phyloP scores from a whole-genome alignment of 192 early-diverging fungal genomes.

The Cladochytrium replicatum region DNA sequence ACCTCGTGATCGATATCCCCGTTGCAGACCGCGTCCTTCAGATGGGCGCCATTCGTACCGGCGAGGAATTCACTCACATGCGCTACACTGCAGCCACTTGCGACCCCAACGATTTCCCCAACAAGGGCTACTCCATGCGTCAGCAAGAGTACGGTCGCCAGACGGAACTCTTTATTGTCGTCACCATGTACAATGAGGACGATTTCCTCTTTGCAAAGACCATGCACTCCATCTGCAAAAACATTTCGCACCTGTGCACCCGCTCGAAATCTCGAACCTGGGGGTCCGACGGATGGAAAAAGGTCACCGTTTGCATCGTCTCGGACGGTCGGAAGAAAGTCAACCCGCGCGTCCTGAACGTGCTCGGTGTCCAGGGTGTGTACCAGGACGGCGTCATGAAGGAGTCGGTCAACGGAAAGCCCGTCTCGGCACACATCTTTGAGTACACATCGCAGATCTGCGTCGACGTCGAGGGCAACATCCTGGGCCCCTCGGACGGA shows the following conservation, averaged over 20 bases:
- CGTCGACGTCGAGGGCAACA: constrained; percentile 53
- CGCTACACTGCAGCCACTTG: constrained; percentile 65
- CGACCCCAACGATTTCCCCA: constrained; percentile 48
- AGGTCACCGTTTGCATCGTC: constrained; percentile 87
- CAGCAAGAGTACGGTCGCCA: constrained; percentile 55
- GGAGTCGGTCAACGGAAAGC: constrained; percentile 54
- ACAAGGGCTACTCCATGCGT: constrained; percentile 67
- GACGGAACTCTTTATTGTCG: constrained; percentile 85
- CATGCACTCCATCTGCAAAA: constrained; percentile 78
- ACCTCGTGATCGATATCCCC: constrained; percentile 21
- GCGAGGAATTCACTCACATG: constrained; percentile 75
- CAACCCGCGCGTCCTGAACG: constrained; percentile 62
- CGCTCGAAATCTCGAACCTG: constrained; percentile 66
- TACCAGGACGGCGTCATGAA: constrained; percentile 46
- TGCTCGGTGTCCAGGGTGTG: constrained; percentile 71
- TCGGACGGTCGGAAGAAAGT: constrained; percentile 81
- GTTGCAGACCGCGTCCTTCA: constrained; percentile 14
- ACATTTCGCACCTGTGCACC: constrained; percentile 81
- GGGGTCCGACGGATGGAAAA: constrained; percentile 82
- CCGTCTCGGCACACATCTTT: constrained; percentile 75
- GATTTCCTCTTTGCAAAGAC: constrained; percentile 82
- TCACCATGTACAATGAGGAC: constrained; percentile 89
- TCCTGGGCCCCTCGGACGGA: constrained; percentile 55
- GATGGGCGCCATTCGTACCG: constrained; percentile 34
- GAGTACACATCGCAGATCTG: constrained; percentile 79